A percentile compares a stretch with the other conserved stretches of the same genome.
phyloP scores from a whole-genome alignment of 352 stramenopile genomes.

The Pythium sukuiense region DNA sequence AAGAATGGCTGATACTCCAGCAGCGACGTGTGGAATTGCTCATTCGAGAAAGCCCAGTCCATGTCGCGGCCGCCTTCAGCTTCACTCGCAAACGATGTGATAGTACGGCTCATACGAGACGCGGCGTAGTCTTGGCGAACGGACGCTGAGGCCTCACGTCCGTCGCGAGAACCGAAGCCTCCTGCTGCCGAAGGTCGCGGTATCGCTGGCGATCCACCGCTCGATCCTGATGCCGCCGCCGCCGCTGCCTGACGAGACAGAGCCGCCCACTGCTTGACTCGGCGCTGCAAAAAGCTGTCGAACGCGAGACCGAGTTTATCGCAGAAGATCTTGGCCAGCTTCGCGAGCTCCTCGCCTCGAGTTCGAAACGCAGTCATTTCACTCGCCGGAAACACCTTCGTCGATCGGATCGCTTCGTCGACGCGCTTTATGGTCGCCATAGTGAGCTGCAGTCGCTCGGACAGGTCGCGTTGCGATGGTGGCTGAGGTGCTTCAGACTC shows the following conservation, averaged over 20 bases:
- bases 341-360: constrained; percentile 54
- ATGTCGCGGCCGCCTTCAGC: constrained; percentile 38
- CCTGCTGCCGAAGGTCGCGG: constrained; percentile 19
- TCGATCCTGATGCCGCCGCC: constrained; percentile 7
- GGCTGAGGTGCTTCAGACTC: constrained; percentile 13
- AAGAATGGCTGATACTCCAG: constrained; percentile 50
- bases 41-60: constrained; percentile 68
- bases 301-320: constrained; percentile 61
- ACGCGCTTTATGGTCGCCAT: constrained; percentile 49
- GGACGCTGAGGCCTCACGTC: constrained; percentile 11
- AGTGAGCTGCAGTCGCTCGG: constrained; percentile 33
- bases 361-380: constrained; percentile 64
- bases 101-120: constrained; percentile 36
- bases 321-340: constrained; percentile 40
- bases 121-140: constrained; percentile 7
- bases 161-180: constrained; percentile 13
- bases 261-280: constrained; percentile 41
- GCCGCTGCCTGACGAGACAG: constrained; percentile 20
- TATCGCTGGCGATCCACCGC: constrained; percentile 14
- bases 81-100: constrained; percentile 40
- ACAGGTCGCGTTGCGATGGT: constrained; percentile 23
- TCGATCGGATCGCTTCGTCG: constrained; percentile 60
- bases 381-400: constrained; percentile 50
- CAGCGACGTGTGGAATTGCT: constrained; percentile 49
- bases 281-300: constrained; percentile 54